These are phyloP conservation scores for Claviceps quebecensis DNA, from an alignment of 2,329 filamentous ascomycete species.

Conservation along the genomic window DNA sequence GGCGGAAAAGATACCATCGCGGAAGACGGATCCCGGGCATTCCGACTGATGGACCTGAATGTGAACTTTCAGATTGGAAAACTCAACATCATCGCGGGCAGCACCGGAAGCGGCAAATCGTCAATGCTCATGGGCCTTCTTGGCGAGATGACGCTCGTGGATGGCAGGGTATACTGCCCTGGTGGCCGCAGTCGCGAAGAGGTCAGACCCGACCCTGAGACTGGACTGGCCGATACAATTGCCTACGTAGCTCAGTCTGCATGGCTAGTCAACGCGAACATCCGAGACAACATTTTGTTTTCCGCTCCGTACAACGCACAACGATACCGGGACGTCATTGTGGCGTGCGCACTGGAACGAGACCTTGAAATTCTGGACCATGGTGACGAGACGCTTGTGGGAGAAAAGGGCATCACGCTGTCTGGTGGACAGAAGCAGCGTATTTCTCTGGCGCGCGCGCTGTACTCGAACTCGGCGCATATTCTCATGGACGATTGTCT, in stretches of 20 bases:
- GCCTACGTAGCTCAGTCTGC: slow-evolving; percentile 95
- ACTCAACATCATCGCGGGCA: slow-evolving; percentile 83
- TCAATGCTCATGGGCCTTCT: slow-evolving; percentile 91
- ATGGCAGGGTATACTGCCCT: slow-evolving; percentile 71
- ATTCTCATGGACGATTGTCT: slow-evolving; percentile 88
- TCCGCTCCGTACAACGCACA: slow-evolving; percentile 65
- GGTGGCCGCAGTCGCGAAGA: slow-evolving; percentile 79
- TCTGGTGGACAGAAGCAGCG: slow-evolving; percentile 96
- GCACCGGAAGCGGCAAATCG: slow-evolving; percentile 90
- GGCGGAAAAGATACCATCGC: slow-evolving; percentile 51
- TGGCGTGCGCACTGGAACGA: slow-evolving; percentile 79
- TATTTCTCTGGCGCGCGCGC: slow-evolving; percentile 86
- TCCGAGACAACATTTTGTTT: slow-evolving; percentile 93
- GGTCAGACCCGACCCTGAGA: slow-evolving; percentile 65
- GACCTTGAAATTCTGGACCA: slow-evolving; percentile 86
- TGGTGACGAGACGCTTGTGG: slow-evolving; percentile 85
- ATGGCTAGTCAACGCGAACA: slow-evolving; percentile 91
- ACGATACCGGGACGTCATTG: slow-evolving; percentile 76
- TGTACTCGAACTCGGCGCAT: slow-evolving; percentile 92
- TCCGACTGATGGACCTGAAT: slow-evolving; percentile 71
- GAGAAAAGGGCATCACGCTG: slow-evolving; percentile 92
- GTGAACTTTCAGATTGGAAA: slow-evolving; percentile 73
- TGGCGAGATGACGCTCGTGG: slow-evolving; percentile 83
- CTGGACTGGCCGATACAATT: slow-evolving; percentile 77
- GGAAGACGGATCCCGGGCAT: slow-evolving; percentile 56